Base-by-base conservation (phyloP, 108 stramenopile genomes). In the Nitzschia sp. region DNA sequence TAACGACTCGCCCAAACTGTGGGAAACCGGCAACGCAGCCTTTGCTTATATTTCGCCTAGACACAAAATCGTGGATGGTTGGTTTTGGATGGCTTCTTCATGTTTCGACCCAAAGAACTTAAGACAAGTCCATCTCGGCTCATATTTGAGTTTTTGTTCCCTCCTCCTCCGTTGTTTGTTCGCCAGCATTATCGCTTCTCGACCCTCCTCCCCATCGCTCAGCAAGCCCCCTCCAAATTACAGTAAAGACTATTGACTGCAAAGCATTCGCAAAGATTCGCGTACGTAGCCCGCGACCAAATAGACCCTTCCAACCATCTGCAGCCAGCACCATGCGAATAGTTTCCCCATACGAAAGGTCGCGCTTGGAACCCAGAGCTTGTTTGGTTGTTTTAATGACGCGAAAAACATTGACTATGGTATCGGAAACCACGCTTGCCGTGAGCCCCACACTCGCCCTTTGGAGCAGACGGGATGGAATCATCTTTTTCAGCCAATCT, bases 301-400 rank as follows among this genome's bases (percentile, higher is more conserved):
- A 95, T 15, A 95, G 68, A 19, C 94, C 94, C 68, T 80, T 82
- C 91, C 90, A 93, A 3, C 94, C 94, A 71, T 93, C 94, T 6
- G 76, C 86, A 2, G 91, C 91, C 47, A 95, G 34, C 47, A 95
- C 86, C 69, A 92, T 82, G 1, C 72, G 59, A 9, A 95, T 80
- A 3, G 83, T 83, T 59, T 91, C 91, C 2, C 49, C 57, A 66
- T 95, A 95, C 11, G 77, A 70, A 13, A 85, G 66, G 13, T 71
- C 59, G 28, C 81, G 84, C 33, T 87, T 87, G 0, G 94, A 70
- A 0, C 77, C 86, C 42, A 92, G 75, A 9, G 85, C 62, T 77
- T 95, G 94, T 64, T 95, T 95, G 17, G 88, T 89, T 31, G 92
- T 93, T 66, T 96, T 96, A 54, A 96, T 77, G 6, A 96, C 95